These are phyloP conservation scores for Strigomonas culicis DNA, from an alignment of 208 protist genomes.

Conservation along the genomic window DNA sequence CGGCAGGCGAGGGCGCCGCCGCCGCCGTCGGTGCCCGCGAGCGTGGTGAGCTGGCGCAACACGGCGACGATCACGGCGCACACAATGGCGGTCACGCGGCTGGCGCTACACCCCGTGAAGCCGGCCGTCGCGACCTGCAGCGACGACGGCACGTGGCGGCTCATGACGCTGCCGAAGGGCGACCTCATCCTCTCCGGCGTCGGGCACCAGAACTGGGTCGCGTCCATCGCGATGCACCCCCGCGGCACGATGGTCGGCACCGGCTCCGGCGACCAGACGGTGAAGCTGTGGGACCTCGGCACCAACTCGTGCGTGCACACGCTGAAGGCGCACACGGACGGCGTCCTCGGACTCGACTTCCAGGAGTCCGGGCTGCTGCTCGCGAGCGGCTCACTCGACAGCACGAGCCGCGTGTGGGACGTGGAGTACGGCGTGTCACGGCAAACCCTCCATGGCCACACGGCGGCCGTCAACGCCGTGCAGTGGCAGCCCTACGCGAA, in stretches of 20 bases:
- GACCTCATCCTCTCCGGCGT: conserved; percentile 94
- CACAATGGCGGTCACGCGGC: conserved; percentile 79
- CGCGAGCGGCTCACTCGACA: conserved; percentile 90
- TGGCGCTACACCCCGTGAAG: conserved; percentile 93
- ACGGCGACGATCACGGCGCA: conserved; percentile 76
- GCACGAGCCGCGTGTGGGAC: conserved; percentile 95
- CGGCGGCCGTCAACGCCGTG: conserved; percentile 93
- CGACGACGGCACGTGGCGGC: conserved; percentile 95
- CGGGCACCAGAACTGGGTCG: conserved; percentile 94
- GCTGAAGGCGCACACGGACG: conserved; percentile 93
- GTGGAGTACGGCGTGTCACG: conserved; percentile 74
- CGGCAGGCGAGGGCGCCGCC: neutral
- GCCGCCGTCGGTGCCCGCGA: neutral
- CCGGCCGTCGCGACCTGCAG: conserved; percentile 94
- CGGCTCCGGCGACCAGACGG: conserved; percentile 93
- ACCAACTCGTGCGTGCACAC: conserved; percentile 83
- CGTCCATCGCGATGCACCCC: conserved; percentile 83
- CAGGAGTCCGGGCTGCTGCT: conserved; percentile 93
- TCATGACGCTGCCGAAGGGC: conserved; percentile 89
- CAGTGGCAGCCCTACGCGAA: conserved; percentile 94
- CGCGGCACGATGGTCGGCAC: conserved; percentile 94
- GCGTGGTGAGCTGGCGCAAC: conserved; percentile 47
- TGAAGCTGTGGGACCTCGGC: conserved; percentile 97
- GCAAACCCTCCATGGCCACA: conserved; percentile 94
- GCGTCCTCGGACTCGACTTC: conserved; percentile 93